Conservation (phyloP, 805 yeast genomes). For the Metschnikowia anglica region DNA sequence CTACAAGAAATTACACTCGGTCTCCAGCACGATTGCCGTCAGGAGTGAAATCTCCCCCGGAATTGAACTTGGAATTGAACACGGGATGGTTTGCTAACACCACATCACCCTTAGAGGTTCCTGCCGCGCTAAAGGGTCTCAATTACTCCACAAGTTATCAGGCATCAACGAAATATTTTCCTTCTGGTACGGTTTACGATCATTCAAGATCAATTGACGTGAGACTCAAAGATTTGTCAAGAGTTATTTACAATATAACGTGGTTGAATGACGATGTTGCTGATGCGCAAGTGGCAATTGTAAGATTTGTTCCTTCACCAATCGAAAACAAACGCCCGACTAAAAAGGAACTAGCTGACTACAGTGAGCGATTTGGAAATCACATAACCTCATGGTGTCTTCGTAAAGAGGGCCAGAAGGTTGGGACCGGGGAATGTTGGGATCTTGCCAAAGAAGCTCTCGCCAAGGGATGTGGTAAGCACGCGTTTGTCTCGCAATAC, state of each 20-base stretch:
- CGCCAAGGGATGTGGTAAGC: conserved; percentile 53
- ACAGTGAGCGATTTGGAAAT: conserved; percentile 45
- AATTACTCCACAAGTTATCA: conserved; percentile 30
- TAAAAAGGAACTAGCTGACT: conserved; percentile 31
- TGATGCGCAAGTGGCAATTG: conserved; percentile 28
- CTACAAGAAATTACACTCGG: conserved; percentile 24
- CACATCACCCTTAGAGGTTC: conserved; percentile 29
- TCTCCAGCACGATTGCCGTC: conserved; percentile 21
- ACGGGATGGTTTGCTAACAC: conserved; percentile 48
- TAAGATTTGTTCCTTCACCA: conserved; percentile 46
- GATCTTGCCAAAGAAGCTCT: conserved; percentile 57
- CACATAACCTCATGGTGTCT: conserved; percentile 57
- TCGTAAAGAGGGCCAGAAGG: conserved; percentile 44
- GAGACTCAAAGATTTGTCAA: conserved; percentile 45
- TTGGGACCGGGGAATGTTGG: conserved; percentile 63
- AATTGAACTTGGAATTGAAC: conserved; percentile 42
- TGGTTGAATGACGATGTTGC: conserved; percentile 37
- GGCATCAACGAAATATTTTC: conserved; percentile 5
- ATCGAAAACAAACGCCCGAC: conserved; percentile 27
- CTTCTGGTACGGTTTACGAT: conserved; percentile 14
- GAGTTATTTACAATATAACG: conserved; percentile 31
- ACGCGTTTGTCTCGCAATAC: conserved; percentile 53
- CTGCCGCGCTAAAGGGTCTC: conserved; percentile 37
- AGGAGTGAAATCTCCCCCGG: conserved; percentile 28
- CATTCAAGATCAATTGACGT: conserved; percentile 32